Conservation (phyloP, 306 rosid genomes). For the Prunus davidiana region DNA sequence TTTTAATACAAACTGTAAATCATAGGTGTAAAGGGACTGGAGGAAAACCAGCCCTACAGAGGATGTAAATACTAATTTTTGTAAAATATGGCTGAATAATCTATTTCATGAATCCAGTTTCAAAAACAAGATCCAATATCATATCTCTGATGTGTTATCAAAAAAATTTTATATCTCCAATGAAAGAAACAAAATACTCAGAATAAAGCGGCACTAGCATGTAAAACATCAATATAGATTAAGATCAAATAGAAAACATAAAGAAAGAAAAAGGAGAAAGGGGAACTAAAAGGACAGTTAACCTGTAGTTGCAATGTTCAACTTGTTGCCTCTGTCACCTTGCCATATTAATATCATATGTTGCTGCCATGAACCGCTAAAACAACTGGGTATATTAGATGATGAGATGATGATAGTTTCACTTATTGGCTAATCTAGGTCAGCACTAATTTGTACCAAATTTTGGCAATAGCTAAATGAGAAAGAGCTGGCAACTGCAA, state of each 20-base stretch:
- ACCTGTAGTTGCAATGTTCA: conserved; percentile 8
- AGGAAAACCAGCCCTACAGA: conserved; percentile 25
- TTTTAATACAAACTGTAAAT: conserved; percentile 26
- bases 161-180: not conserved
- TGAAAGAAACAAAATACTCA: not conserved
- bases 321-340: not conserved
- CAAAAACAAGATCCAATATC: conserved; percentile 13
- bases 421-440: not conserved
- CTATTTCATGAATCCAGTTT: conserved; percentile 22
- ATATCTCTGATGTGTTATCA: not conserved
- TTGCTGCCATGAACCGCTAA: not conserved
- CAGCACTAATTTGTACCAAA: conserved; percentile 9
- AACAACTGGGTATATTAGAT: not conserved
- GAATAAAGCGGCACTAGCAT: not conserved
- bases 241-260: not conserved
- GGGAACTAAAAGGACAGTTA: not conserved
- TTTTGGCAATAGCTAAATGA: not conserved
- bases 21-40: conserved; percentile 23
- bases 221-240: conserved; percentile 1
- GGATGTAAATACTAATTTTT: conserved; percentile 41
- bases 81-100: conserved; percentile 20
- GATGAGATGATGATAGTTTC: not conserved
- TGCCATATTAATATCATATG: not conserved
- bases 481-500: not conserved
- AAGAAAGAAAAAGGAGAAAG: not conserved